Percentiles rank a stretch among this genome's conserved stretches.
These are phyloP conservation scores for Sindora glabra DNA, from an alignment of 306 rosid species.

Conservation along the genomic window DNA sequence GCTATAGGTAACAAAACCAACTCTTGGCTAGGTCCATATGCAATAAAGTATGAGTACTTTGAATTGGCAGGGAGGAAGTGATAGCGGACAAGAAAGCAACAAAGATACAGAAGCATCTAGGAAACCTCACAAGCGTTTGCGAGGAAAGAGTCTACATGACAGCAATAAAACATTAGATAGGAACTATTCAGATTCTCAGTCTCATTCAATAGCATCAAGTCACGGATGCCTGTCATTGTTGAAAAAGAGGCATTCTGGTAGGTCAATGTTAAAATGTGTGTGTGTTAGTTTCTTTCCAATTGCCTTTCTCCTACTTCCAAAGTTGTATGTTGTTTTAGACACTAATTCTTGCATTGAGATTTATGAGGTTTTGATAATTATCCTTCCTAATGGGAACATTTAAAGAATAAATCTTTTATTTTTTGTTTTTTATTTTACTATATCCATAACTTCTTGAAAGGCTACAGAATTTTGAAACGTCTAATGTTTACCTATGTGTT, in stretches of 20 bases:
- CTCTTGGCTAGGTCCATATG: no score
- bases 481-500: not conserved
- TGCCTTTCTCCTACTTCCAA: conserved; percentile 5
- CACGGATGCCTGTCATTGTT: conserved; percentile 75
- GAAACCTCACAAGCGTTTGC: conserved; percentile 51
- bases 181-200: conserved; percentile 56
- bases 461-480: not conserved
- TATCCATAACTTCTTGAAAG: no score
- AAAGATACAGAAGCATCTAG: conserved; percentile 45
- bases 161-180: conserved; percentile 44
- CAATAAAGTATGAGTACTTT: conserved; percentile 21
- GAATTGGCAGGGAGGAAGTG: conserved; percentile 77
- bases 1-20: no score
- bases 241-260: conserved; percentile 76
- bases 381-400: not conserved
- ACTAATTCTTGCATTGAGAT: conserved; percentile 10
- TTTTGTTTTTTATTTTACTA: not conserved
- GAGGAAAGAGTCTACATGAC: conserved; percentile 40
- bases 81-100: conserved; percentile 69
- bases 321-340: conserved; percentile 4
- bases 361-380: not conserved
- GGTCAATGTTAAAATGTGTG: conserved; percentile 22
- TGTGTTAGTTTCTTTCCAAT: conserved; percentile 8
- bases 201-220: conserved; percentile 54
- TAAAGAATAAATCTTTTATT: not conserved